Conservation (phyloP, 441 rosid genomes). For the Pelargonium australe region DNA sequence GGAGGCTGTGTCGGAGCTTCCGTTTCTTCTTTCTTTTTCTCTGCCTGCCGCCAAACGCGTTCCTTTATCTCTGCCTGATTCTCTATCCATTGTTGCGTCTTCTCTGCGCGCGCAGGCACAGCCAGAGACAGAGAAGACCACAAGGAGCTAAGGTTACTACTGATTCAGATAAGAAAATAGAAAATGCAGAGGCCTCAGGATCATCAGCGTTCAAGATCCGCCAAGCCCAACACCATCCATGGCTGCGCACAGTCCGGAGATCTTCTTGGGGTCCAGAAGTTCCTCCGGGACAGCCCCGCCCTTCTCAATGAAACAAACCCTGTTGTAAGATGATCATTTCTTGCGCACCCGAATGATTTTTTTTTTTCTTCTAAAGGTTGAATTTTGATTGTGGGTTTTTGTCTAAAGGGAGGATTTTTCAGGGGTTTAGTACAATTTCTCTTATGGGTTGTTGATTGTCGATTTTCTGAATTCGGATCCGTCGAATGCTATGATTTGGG, state of each 20-base stretch:
- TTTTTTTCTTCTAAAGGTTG: not conserved
- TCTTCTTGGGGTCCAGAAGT: constrained; percentile 53
- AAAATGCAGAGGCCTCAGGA: constrained; percentile 56
- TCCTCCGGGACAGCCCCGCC: constrained; percentile 55
- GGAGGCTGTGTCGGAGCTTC: too few relatives aligned
- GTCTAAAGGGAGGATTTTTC: not conserved
- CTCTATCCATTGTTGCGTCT: too few relatives aligned
- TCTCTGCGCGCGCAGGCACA: too few relatives aligned
- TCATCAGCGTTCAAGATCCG: constrained; percentile 55
- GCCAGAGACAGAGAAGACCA: not conserved
- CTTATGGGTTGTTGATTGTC: not conserved
- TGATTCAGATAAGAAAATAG: not conserved
- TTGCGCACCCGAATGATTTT: not conserved
- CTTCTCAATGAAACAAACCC: constrained; percentile 82
- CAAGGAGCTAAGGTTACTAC: not conserved
- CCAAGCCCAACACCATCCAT: constrained; percentile 67
- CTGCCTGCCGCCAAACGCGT: too few relatives aligned
- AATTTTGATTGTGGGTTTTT: not conserved
- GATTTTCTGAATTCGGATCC: not conserved
- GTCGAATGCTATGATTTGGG: not conserved
- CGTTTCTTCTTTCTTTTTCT: too few relatives aligned
- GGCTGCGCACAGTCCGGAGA: constrained; percentile 80
- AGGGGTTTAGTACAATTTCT: not conserved
- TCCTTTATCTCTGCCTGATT: too few relatives aligned
- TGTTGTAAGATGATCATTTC: constrained; percentile 44